Percentiles rank a stretch among this genome's conserved stretches.
Conservation (phyloP, 2,329 filamentous ascomycete species). For the Fusarium cicatricum region DNA sequence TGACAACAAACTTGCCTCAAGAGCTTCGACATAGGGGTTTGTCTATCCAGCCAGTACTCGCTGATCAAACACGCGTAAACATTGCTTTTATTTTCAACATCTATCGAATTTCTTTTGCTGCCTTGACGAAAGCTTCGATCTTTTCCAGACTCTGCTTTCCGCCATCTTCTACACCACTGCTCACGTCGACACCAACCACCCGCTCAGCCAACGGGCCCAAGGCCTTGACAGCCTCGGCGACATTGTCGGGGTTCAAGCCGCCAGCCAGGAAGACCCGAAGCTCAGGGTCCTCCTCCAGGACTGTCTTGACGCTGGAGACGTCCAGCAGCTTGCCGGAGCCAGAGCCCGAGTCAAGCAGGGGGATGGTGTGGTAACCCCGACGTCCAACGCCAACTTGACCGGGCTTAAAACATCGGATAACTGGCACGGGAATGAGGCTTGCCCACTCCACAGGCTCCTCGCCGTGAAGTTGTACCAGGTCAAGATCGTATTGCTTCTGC, state of each 20-base stretch:
- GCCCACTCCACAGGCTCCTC: conserved; percentile 94
- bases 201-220: conserved; percentile 68
- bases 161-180: conserved; percentile 88
- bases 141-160: conserved; percentile 82
- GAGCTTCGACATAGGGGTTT: background rate
- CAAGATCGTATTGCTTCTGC: conserved; percentile 78
- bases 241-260: conserved; percentile 82
- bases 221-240: conserved; percentile 69
- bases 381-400: conserved; percentile 74
- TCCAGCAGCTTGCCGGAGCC: conserved; percentile 86
- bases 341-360: conserved; percentile 85
- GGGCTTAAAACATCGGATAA: conserved; percentile 86
- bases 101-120: conserved; percentile 70
- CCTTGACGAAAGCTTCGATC: conserved; percentile 81
- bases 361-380: conserved; percentile 83
- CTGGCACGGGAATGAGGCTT: conserved; percentile 85
- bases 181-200: conserved; percentile 88
- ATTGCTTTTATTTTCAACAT: conserved; percentile 15
- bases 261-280: conserved; percentile 84
- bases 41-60: background rate
- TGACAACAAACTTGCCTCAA: background rate
- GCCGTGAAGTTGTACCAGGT: conserved; percentile 93
- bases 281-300: conserved; percentile 73
- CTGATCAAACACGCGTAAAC: background rate
- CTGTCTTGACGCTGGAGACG: conserved; percentile 70